Percentiles rank a stretch among this genome's conserved stretches.
phyloP scores from a whole-genome alignment of 1,139 yeast species.

The Candida sanyaensis region DNA sequence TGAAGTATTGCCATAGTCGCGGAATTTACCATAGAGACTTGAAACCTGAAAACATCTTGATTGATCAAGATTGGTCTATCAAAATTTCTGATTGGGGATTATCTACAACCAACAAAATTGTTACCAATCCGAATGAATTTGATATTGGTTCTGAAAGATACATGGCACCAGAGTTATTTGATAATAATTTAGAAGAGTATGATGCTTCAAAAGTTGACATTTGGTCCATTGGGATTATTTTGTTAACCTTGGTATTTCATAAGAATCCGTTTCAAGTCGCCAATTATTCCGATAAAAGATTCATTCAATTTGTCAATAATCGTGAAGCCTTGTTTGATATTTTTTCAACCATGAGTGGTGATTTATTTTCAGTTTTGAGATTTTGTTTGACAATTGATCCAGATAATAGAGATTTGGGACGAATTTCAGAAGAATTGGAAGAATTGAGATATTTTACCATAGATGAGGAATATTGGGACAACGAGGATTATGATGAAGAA shows the following conservation, averaged over 20 bases:
- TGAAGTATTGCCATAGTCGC: slow-evolving; percentile 71
- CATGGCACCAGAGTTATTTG: slow-evolving; percentile 95
- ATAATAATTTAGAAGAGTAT: slow-evolving; percentile 59
- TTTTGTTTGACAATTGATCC: slow-evolving; percentile 86
- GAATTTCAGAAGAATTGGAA: slow-evolving; percentile 60
- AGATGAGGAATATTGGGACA: slow-evolving; percentile 70
- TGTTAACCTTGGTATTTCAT: slow-evolving; percentile 83
- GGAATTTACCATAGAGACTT: slow-evolving; percentile 85
- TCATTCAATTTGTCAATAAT: slow-evolving; percentile 82
- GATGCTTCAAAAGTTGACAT: slow-evolving; percentile 87
- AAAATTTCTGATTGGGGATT: slow-evolving; percentile 92
- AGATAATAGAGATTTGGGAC: slow-evolving; percentile 67
- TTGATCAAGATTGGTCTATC: slow-evolving; percentile 76
- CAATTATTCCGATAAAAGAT: slow-evolving; percentile 79
- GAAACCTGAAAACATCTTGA: slow-evolving; percentile 86
- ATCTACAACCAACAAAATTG: slow-evolving; percentile 66
- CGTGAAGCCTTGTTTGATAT: slow-evolving; percentile 92
- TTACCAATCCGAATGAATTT: slow-evolving; percentile 61
- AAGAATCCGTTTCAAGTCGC: slow-evolving; percentile 90
- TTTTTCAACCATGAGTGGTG: slow-evolving; percentile 86
- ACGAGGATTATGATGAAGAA: slow-evolving; percentile 47
- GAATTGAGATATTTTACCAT: slow-evolving; percentile 72
- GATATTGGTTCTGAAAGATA: slow-evolving; percentile 94
- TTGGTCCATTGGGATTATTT: slow-evolving; percentile 90
- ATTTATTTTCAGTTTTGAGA: slow-evolving; percentile 80